These are phyloP conservation scores for Gossypium sturtianum DNA, from an alignment of 345 rosid species.

Conservation along the genomic window DNA sequence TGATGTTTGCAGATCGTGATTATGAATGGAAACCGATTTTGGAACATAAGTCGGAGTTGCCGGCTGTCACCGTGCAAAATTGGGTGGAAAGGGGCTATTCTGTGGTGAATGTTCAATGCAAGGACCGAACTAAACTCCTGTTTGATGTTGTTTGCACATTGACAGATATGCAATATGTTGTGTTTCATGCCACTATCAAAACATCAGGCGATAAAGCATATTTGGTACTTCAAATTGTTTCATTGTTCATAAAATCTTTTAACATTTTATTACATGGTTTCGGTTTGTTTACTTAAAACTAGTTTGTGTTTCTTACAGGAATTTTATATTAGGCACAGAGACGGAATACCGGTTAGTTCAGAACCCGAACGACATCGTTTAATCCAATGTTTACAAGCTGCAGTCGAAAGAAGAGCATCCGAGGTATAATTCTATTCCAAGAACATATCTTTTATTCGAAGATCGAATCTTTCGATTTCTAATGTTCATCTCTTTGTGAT, in stretches of 20 bases:
- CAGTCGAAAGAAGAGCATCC: constrained; percentile 78
- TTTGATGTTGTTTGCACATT: constrained; percentile 92
- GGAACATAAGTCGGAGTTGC: constrained; percentile 32
- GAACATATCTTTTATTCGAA: neutral
- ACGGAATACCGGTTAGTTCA: constrained; percentile 88
- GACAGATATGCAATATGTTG: constrained; percentile 92
- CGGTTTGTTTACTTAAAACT: constrained; percentile 7
- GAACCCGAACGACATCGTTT: constrained; percentile 92
- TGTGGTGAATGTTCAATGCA: constrained; percentile 83
- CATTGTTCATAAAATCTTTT: neutral
- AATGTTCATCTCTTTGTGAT: constrained; percentile 1
- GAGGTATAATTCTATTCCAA: constrained; percentile 33
- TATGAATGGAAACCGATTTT: constrained; percentile 63
- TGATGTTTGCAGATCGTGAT: constrained; percentile 95
- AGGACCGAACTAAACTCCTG: constrained; percentile 72
- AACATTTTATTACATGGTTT: neutral
- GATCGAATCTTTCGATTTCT: neutral
- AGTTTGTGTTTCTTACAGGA: constrained; percentile 38
- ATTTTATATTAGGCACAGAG: constrained; percentile 74
- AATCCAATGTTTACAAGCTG: constrained; percentile 80
- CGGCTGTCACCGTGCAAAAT: constrained; percentile 80
- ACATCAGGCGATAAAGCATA: constrained; percentile 57
- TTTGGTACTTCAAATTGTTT: constrained; percentile 39
- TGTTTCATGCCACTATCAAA: constrained; percentile 76
- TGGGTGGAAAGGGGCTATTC: constrained; percentile 86